These are phyloP conservation scores for Penicillium macrosclerotiorum DNA, from an alignment of 495 filamentous ascomycete genomes.

Conservation along the genomic window DNA sequence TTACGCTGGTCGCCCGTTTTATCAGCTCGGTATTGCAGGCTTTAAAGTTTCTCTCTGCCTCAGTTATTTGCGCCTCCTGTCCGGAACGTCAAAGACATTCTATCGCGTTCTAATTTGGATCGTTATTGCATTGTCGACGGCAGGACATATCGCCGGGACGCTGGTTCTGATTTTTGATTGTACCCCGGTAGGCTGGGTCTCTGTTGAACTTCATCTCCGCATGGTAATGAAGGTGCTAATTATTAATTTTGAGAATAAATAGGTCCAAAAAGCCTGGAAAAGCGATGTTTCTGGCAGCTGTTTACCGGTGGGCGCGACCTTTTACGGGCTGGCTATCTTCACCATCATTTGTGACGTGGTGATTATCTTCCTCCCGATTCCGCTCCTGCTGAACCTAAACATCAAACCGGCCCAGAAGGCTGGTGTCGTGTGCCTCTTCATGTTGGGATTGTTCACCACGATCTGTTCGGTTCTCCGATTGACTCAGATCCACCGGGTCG, in stretches of 20 bases:
- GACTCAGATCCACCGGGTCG: constrained; percentile 52
- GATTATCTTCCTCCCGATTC: constrained; percentile 54
- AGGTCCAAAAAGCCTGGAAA: constrained; percentile 51
- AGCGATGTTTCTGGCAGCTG: constrained; percentile 38
- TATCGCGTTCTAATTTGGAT: constrained; percentile 50
- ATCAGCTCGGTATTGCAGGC: constrained; percentile 55
- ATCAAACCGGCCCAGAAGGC: constrained; percentile 50
- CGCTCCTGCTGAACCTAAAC: constrained; percentile 50
- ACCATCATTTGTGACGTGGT: constrained; percentile 53
- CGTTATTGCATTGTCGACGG: constrained; percentile 40
- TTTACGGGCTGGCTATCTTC: constrained; percentile 52
- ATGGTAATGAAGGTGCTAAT: not conserved
- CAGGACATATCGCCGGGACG: constrained; percentile 49
- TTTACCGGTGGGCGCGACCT: constrained; percentile 48
- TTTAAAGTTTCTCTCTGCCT: constrained; percentile 61
- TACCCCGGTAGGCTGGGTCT: constrained; percentile 36
- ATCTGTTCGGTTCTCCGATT: constrained; percentile 55
- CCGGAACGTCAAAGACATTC: constrained; percentile 41
- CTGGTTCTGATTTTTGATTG: constrained; percentile 54
- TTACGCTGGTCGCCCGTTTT: constrained; percentile 57
- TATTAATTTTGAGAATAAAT: not conserved
- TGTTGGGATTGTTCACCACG: constrained; percentile 58
- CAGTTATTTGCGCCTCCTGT: constrained; percentile 53
- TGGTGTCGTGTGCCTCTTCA: constrained; percentile 53
- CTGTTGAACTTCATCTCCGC: not conserved